Evolutionary conservation across 1,139 yeast species (phyloP).

Genomic region (Sugiyamaella neomexicana): DNA sequence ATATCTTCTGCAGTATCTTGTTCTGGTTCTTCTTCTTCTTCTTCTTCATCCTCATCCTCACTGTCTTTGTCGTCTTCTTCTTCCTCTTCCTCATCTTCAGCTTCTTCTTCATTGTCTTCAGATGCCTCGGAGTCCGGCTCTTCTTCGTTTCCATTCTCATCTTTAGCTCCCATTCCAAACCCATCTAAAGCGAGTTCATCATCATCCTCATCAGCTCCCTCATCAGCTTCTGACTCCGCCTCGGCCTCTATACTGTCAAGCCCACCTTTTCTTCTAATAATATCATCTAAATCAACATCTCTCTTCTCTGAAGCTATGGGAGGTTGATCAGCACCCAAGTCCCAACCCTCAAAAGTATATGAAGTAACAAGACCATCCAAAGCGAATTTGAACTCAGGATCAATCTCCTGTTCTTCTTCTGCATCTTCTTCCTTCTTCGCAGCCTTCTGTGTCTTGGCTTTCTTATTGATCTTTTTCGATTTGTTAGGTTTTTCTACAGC

Average conservation of each 20-base stretch:
- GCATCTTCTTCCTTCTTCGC: conserved; percentile 32
- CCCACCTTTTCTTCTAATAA: conserved; percentile 63
- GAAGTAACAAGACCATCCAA: conserved; percentile 60
- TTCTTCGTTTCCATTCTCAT: conserved; percentile 43
- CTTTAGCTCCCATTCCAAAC: conserved; percentile 65
- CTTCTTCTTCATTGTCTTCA: conserved; percentile 44
- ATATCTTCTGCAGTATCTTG: conserved; percentile 39
- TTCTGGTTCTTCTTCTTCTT: conserved; percentile 36
- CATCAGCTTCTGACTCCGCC: conserved; percentile 42
- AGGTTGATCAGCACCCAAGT: conserved; percentile 54
- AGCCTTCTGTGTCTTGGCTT: conserved; percentile 35
- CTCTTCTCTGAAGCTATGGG: conserved; percentile 40
- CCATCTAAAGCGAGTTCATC: conserved; percentile 68
- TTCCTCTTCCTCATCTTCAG: conserved; percentile 47
- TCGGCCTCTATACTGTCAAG: conserved; percentile 44
- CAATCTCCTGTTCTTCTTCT: conserved; percentile 49
- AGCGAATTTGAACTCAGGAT: conserved; percentile 70
- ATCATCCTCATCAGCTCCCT: conserved; percentile 35
- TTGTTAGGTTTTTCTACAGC: conserved; percentile 22
- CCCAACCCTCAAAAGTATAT: conserved; percentile 74
- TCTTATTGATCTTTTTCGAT: conserved; percentile 36
- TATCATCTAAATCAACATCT: conserved; percentile 84
- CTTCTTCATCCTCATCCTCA: conserved; percentile 33
- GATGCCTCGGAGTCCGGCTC: conserved; percentile 55
- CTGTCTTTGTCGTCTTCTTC: conserved; percentile 45